A percentile compares a stretch with the other conserved stretches of the same genome.
phyloP scores from a whole-genome alignment of 495 filamentous ascomycete species.

The Trichoderma erinaceum region DNA sequence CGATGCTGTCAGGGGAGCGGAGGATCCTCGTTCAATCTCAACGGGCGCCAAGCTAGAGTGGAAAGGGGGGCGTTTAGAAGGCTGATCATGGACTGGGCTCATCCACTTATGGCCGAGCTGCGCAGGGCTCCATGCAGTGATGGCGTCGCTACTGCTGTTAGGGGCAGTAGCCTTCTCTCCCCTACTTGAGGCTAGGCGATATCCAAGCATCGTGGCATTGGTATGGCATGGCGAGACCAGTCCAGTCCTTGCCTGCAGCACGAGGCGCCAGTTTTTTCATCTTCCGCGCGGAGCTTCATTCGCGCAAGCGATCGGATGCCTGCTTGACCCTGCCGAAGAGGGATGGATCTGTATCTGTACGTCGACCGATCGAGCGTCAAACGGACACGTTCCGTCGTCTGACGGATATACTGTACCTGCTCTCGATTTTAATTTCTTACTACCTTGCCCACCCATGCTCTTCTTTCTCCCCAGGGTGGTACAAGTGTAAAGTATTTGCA shows the following conservation, averaged over 20 bases:
- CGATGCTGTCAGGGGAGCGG: not conserved
- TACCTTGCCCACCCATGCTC: not conserved
- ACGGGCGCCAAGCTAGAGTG: not conserved
- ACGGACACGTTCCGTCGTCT: not conserved
- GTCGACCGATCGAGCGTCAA: slow-evolving; percentile 3
- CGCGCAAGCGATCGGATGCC: slow-evolving; percentile 9
- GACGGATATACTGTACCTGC: not conserved
- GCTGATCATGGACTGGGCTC: not conserved
- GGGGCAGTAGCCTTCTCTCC: not conserved
- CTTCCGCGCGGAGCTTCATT: slow-evolving; percentile 8
- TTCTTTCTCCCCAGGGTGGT: not conserved
- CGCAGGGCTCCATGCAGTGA: not conserved
- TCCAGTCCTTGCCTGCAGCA: not conserved
- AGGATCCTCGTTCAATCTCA: slow-evolving; percentile 1
- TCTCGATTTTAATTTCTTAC: not conserved
- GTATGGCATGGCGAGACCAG: not conserved
- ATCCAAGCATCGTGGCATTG: not conserved
- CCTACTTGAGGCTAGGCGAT: not conserved
- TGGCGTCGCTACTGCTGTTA: not conserved
- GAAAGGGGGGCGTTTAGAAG: not conserved
- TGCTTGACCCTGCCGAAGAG: slow-evolving; percentile 1
- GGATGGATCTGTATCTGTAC: slow-evolving; percentile 13
- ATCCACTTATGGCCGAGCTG: not conserved
- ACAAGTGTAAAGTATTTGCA: not conserved
- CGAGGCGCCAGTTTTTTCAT: not conserved